Evolutionary conservation across 345 rosid species (phyloP).

Genomic region (Aethionema arabicum): DNA sequence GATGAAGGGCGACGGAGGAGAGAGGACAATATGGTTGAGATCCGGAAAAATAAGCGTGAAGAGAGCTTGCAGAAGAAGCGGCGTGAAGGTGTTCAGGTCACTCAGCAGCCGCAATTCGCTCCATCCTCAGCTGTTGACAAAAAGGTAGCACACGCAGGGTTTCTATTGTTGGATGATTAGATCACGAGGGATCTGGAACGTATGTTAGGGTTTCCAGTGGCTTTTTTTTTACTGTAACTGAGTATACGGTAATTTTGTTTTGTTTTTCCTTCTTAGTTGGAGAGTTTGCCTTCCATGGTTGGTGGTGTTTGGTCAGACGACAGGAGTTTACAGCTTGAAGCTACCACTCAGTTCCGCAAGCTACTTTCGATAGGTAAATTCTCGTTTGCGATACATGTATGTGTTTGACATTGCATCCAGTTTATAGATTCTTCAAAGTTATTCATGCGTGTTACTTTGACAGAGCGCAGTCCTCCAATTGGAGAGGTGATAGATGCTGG

Average conservation of each 20-base stretch:
- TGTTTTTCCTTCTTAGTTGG: constrained; percentile 45
- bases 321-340: constrained; percentile 59
- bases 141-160: constrained; percentile 42
- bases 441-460: neutral
- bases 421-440: constrained; percentile 1
- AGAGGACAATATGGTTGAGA: constrained; percentile 94
- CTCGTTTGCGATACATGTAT: neutral
- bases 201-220: neutral
- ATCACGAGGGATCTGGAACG: constrained; percentile 16
- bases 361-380: constrained; percentile 68
- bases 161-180: neutral
- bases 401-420: neutral
- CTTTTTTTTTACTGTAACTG: neutral
- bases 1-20: constrained; percentile 86
- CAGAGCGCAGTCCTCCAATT: constrained; percentile 85
- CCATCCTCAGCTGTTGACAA: constrained; percentile 55
- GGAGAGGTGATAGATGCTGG: constrained; percentile 83
- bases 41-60: constrained; percentile 80
- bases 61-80: constrained; percentile 89
- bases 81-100: constrained; percentile 68
- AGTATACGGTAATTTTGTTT: constrained; percentile 9
- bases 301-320: constrained; percentile 66
- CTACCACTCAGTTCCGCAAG: constrained; percentile 81
- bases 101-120: constrained; percentile 39
- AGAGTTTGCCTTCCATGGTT: constrained; percentile 73